Base-by-base conservation (phyloP, 164 flowering plant genomes). In the Kalanchoe fedtschenkoi region DNA sequence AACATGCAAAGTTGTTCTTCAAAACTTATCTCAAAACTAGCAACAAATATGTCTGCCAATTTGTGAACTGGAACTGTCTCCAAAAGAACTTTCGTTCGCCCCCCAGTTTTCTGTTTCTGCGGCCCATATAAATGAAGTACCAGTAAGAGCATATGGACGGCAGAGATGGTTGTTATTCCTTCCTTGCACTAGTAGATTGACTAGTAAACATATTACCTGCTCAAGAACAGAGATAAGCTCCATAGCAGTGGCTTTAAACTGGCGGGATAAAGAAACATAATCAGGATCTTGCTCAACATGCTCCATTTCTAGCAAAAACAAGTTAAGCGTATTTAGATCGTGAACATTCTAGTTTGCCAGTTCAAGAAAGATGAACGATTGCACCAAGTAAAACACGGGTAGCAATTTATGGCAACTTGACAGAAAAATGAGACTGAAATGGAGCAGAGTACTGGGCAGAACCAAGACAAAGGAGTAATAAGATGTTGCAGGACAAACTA, bases 11-110 rank as follows among this genome's bases (percentile, higher is more conserved):
- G 75, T 80, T 95, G 97, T 76, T 95, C 99, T 65, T 95, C 97
- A 73, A 95, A 95, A 75, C 97, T 91, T 72, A 95, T 88, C 71
- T 95, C 99, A 78, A 95, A 95, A 71, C 99, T 95, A 44, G 99
- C 99, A 74, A 89, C 99, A 95, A 95, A 95, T 62, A 95, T 95
- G 72, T 95, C 99, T 55, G 97, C 99, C 74, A 95, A 66, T 66
- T 85, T 91, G 78, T 95, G 93, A 57, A 89, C 75, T 39, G 97
- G 99, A 67, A 95, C 89, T 16, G 97, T 95, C 72, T 95, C 97
- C 73, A 95, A 73, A 63, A 95, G 93, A 68, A 82, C 90, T 72
- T 89, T 95, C 58, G 95, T 87, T 70, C 90, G 79, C 67, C 96
- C 95, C 33, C 88, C 90, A 53, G 96, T 86, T 76, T 95, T 95